These are phyloP conservation scores for Lunularia cruciata DNA, from an alignment of 225 moss, liverwort and hornwort species.

Conservation along the genomic window DNA sequence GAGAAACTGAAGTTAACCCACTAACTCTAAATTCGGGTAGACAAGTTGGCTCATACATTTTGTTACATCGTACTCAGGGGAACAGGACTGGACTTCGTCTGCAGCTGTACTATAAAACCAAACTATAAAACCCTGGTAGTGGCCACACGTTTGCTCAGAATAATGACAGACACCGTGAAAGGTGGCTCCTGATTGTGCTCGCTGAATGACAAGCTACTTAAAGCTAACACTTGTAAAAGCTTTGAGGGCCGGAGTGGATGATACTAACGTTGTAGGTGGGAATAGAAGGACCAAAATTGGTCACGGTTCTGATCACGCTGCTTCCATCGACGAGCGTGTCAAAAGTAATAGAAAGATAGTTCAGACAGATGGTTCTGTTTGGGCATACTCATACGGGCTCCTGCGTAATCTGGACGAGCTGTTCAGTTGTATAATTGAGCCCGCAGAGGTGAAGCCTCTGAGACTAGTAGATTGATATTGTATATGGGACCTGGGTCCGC, in stretches of 20 bases:
- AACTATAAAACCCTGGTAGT: background rate
- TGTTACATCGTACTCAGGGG: too few species aligned
- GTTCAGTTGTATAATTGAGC: background rate
- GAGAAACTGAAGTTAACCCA: too few species aligned
- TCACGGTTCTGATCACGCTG: conserved; percentile 13
- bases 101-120: background rate
- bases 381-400: background rate
- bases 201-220: background rate
- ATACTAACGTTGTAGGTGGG: background rate
- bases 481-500: too few species aligned
- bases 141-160: background rate
- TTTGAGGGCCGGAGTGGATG: background rate
- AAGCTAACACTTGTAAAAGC: conserved; percentile 6
- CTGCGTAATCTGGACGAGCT: background rate
- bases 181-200: background rate
- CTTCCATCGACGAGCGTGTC: background rate
- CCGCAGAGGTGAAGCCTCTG: conserved; percentile 20
- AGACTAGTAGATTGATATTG: too few species aligned
- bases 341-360: conserved; percentile 8
- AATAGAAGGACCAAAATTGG: conserved; percentile 13
- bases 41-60: too few species aligned
- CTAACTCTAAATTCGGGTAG: too few species aligned
- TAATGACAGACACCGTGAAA: background rate
- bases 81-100: conserved; percentile 6
- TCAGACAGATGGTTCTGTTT: background rate